Evolutionary conservation across 2,329 filamentous ascomycete species (phyloP).

Genomic region (Nemania diffusa): DNA sequence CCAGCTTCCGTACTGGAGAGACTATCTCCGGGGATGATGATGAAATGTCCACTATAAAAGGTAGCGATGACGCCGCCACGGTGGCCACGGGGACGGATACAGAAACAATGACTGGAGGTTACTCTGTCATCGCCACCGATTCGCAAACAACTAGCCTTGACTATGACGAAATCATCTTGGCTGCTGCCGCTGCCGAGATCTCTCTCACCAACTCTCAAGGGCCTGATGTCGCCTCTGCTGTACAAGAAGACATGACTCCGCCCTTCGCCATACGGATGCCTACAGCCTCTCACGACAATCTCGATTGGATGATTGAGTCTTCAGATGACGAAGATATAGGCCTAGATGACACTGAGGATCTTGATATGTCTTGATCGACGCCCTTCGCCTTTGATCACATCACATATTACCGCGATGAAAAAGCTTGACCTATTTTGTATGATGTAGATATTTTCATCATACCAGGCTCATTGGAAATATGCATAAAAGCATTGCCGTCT

Average conservation of each 20-base stretch:
- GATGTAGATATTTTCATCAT: not conserved
- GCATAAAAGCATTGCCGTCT: not conserved
- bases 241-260: not conserved
- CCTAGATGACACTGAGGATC: not conserved
- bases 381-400: not conserved
- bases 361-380: not conserved
- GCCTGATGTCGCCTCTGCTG: not conserved
- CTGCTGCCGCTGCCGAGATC: not conserved
- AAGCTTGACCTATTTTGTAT: not conserved
- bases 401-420: not conserved
- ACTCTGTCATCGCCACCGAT: conserved; percentile 12
- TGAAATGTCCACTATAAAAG: conserved; percentile 32
- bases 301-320: conserved; percentile 17
- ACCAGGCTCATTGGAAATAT: not conserved
- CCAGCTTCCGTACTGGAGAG: conserved; percentile 46
- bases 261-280: no score
- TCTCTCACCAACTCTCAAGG: not conserved
- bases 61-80: conserved; percentile 28
- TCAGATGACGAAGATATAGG: conserved; percentile 12
- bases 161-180: not conserved
- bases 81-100: conserved; percentile 31
- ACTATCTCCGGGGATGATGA: conserved; percentile 42
- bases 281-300: not conserved
- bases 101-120: conserved; percentile 32
- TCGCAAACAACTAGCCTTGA: conserved; percentile 10